phyloP scores from a whole-genome alignment of 2,329 filamentous ascomycete species.

The Metarhizium album region DNA sequence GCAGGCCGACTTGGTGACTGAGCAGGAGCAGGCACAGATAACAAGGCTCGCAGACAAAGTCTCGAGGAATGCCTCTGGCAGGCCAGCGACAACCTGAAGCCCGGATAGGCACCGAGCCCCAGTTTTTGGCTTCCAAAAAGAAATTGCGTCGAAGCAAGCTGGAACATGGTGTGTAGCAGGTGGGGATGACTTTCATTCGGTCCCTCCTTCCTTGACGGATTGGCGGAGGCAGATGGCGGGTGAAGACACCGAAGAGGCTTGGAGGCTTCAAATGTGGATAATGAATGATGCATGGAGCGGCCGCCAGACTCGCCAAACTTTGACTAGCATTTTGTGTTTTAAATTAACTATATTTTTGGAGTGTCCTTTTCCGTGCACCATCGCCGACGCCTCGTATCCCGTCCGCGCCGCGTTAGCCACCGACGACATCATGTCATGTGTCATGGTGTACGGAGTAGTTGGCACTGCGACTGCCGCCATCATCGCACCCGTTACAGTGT shows the following conservation, averaged over 20 bases:
- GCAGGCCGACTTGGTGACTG: too few relatives aligned
- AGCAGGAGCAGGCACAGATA: too few relatives aligned
- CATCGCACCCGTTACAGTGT: not conserved
- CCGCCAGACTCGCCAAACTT: too few relatives aligned
- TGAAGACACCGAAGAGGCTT: too few relatives aligned
- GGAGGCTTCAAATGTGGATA: too few relatives aligned
- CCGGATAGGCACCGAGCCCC: not conserved
- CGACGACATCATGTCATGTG: not conserved
- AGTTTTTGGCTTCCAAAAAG: not conserved
- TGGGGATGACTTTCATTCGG: not conserved
- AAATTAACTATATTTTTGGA: too few relatives aligned
- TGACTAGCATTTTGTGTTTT: too few relatives aligned
- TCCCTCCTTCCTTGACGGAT: too few relatives aligned
- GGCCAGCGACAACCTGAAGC: not conserved
- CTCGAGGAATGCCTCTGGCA: not conserved
- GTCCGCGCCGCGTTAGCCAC: not conserved
- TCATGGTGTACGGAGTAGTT: too few relatives aligned
- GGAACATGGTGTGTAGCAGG: not conserved
- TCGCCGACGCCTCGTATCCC: not conserved
- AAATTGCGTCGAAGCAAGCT: not conserved
- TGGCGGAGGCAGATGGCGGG: too few relatives aligned
- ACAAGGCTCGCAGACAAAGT: not conserved
- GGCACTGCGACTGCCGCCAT: not conserved
- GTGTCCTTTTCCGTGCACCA: not conserved
- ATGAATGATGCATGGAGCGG: too few relatives aligned